Evolutionary conservation across 805 yeast genomes (phyloP), one percentile per base, ranked within the genome.

Genomic region (Yamadazyma olivae): DNA sequence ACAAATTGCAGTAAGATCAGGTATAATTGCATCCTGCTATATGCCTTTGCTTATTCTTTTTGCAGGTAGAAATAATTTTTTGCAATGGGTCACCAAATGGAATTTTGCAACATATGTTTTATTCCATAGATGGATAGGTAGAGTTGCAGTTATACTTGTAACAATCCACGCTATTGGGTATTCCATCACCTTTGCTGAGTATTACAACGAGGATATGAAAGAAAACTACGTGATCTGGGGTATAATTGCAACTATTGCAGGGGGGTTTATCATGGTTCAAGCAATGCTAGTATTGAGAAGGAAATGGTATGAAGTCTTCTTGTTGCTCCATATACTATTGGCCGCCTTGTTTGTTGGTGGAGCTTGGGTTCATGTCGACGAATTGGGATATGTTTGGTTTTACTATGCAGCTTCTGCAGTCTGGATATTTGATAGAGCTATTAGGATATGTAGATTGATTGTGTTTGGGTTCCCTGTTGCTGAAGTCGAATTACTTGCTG

Each of bases 51-150:
- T 79, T 30, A 60, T 77, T 21, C 54, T 79, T 33, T 78, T 80
- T 50, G 79, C 84, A 2, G 77, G 83, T 27, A 60, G 86, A 46
- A 81, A 81, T 55, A 81, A 80, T 49, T 53, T 81, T 32, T 53
- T 81, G 39, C 78, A 72, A 41, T 75, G 76, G 75, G 13, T 75
- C 13, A 75, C 86, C 1, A 74, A 81, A 17, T 75, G 83, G 81
- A 62, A 60, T 29, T 70, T 55, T 48, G 56, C 66, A 19, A 57
- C 68, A 2, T 70, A 67, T 47, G 59, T 69, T 22, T 43, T 59
- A 12, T 68, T 57, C 42, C 78, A 73, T 46, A 67, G 67, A 45
- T 71, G 75, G 73, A 53, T 62, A 25, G 71, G 71, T 4, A 50
- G 71, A 45, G 33, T 56, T 8, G 43, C 50, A 10, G 46, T 61